Conservation (phyloP, 768 basidiomycete genomes). For the Leccinum incarnatum region DNA sequence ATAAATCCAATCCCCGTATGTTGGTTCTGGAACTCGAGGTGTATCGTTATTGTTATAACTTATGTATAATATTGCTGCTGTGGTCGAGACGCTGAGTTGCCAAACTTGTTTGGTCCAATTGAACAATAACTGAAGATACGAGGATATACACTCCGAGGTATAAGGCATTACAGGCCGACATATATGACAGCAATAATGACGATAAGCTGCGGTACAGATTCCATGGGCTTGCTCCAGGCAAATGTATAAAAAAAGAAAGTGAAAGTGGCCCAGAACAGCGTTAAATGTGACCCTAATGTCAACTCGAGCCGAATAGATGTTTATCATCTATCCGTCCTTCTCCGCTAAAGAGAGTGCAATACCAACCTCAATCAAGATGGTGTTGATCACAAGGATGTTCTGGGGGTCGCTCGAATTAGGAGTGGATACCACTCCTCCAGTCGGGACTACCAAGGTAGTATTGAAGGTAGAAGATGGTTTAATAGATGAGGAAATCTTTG, state of each 20-base stretch:
- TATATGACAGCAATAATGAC: background rate
- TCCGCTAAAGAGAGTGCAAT: slow-evolving; percentile 6
- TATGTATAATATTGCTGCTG: background rate
- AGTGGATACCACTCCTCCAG: slow-evolving; percentile 27
- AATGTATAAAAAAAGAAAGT: background rate
- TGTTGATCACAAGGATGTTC: slow-evolving; percentile 34
- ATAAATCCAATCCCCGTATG: slow-evolving; percentile 15
- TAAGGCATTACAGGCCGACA: slow-evolving; percentile 19
- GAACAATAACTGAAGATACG: slow-evolving; percentile 2
- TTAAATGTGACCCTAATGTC: background rate
- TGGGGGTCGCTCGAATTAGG: slow-evolving; percentile 32
- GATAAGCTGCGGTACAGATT: background rate
- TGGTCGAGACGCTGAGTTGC: background rate
- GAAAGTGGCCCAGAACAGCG: background rate
- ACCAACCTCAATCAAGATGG: slow-evolving; percentile 37
- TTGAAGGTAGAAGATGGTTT: slow-evolving; percentile 20
- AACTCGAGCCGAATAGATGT: background rate
- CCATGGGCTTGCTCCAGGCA: slow-evolving; percentile 8
- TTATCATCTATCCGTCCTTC: slow-evolving; percentile 2
- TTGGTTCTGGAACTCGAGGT: background rate
- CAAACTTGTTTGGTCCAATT: background rate
- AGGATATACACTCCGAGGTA: slow-evolving; percentile 17
- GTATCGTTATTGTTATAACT: background rate
- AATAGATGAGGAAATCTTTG: slow-evolving; percentile 17
- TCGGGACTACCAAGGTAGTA: slow-evolving; percentile 27